Base-by-base conservation (phyloP, 1,284 basidiomycete genomes). In the Peniophora sp. region DNA sequence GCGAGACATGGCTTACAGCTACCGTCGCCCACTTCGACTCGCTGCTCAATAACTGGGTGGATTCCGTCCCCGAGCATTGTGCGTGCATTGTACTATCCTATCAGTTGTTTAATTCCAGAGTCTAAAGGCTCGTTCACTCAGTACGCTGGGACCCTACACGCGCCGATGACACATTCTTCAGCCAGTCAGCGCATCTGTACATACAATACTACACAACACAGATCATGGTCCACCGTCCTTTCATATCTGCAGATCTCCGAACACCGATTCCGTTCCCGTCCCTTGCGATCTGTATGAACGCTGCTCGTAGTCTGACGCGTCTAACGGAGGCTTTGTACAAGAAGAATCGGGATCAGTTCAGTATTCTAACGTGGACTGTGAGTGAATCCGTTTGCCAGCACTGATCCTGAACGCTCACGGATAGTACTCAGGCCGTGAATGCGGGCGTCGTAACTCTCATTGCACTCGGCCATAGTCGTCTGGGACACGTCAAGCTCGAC, bases 201-300 rank as follows among this genome's bases (percentile, higher is more conserved):
- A 67, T 72, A 19, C 68, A 70, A 34, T 82, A 81, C 63, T 82
- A 82, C 61, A 72, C 79, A 52, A 63, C 73, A 8, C 74, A 73
- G 52, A 81, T 83, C 54, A 66, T 78, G 43, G 73, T 83, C 22
- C 82, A 83, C 62, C 71, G 80, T 2, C 79, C 80, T 2, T 83
- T 83, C 65, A 83, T 83, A 51, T 78, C 78, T 0, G 73, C 72
- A 0, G 72, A 69, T 22, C 64, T 65, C 39, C 70, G 71, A 51
- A 69, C 70, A 1, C 66, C 70, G 2, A 59, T 74, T 5, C 65
- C 69, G 5, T 74, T 75, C 62, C 79, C 81, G 0, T 82, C 79
- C 2, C 69, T 83, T 5, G 77, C 80, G 2, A 82, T 84, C 52
- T 84, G 81, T 66, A 77, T 76, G 38, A 82, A 80, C 52, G 81